Evolutionary conservation across 495 filamentous ascomycete species (phyloP), one percentile per base, ranked within the genome.

Genomic region (Rhypophila decipiens): DNA sequence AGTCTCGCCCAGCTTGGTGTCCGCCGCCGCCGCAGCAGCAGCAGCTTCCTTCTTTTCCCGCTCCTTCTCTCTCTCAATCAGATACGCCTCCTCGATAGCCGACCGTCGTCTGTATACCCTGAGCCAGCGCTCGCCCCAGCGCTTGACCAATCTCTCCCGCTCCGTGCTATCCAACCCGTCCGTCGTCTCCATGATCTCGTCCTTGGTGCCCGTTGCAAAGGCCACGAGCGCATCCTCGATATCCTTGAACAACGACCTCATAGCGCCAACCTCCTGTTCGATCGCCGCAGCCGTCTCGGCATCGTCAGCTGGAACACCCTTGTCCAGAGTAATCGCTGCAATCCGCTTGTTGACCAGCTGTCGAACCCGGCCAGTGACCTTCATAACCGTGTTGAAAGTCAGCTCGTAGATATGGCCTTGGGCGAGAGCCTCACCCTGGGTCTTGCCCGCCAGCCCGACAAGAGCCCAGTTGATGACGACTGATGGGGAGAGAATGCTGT

Each of bases 381-480:
- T 99, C 44, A 83, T 77, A 34, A 97, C 82, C 0, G 93, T 97
- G 33, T 83, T 83, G 27, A 80, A 80, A 3, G 96, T 81, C 68
- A 97, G 85, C 67, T 99, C 93, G 70, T 85, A 97, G 5, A 89
- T 71, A 67, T 90, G 81, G 0, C 81, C 70, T 52, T 83, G 75
- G 17, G 83, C 73, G 15, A 99, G 82, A 1, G 80, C 77, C 20
- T 79, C 74, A 21, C 87, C 88, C 35, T 61, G 60, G 18, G 75
- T 77, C 18, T 56, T 39, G 31, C 61, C 63, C 3, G 56, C 54
- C 39, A 77, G 69, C 48, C 84, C 77, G 23, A 76, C 68, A 3
- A 97, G 66, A 1, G 86, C 88, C 94, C 94, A 99, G 59, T 91
- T 79, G 48, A 96, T 75, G 35, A 99, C 90, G 23, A 80, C 80